phyloP scores from a whole-genome alignment of 148 eudicot species.

The Bassia scoparia region DNA sequence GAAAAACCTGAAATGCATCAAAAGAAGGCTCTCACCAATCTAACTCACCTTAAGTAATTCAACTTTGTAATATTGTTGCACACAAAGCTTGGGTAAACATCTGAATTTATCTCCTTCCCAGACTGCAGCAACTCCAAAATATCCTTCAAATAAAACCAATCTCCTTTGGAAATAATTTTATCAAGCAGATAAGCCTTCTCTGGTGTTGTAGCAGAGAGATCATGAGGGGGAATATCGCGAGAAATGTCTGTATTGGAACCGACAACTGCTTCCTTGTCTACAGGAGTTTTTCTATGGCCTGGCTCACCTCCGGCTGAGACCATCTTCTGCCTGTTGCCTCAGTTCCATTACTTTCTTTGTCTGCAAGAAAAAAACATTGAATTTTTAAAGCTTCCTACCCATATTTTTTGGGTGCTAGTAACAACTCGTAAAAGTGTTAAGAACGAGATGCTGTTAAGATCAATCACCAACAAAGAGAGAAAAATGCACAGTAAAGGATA shows the following conservation, averaged over 20 bases:
- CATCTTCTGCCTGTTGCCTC: too few species aligned
- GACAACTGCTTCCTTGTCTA: slow-evolving; percentile 24
- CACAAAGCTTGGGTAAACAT: slow-evolving; percentile 61
- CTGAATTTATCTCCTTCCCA: slow-evolving; percentile 45
- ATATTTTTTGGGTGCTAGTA: not conserved
- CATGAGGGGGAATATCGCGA: too few species aligned
- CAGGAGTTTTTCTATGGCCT: slow-evolving; percentile 16
- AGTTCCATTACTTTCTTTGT: too few species aligned
- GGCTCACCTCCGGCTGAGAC: too few species aligned
- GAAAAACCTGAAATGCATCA: not conserved
- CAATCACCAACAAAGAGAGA: too few species aligned
- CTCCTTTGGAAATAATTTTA: too few species aligned
- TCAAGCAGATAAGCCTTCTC: too few species aligned
- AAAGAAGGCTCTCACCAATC: not conserved
- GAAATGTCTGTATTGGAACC: too few species aligned
- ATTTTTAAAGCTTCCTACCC: not conserved
- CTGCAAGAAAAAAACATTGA: not conserved
- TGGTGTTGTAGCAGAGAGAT: too few species aligned
- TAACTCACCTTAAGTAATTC: slow-evolving; percentile 49
- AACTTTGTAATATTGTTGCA: slow-evolving; percentile 56
- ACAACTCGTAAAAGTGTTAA: too few species aligned
- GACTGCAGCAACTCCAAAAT: slow-evolving; percentile 38
- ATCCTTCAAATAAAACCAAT: slow-evolving; percentile 68
- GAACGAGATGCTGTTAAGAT: too few species aligned
- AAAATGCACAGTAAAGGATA: too few species aligned